Evolutionary conservation across 805 yeast genomes (phyloP).

Genomic region (Yarrowia osloensis): DNA sequence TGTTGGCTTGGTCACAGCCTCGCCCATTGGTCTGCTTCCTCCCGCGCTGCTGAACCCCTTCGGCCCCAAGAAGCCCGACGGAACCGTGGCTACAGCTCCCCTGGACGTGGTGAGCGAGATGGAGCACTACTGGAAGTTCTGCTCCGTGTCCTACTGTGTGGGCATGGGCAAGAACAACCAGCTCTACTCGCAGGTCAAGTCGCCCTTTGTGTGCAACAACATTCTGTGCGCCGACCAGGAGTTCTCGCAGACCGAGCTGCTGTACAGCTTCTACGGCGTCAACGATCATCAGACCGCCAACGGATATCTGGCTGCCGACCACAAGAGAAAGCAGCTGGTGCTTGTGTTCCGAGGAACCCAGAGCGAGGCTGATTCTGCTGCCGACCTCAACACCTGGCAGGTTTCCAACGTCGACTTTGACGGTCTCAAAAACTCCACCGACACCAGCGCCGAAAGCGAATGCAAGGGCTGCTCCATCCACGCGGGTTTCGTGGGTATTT

Average conservation of each 20-base stretch:
- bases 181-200: not conserved
- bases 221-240: constrained; percentile 15
- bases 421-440: not conserved
- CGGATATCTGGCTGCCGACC: constrained; percentile 10
- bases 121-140: constrained; percentile 28
- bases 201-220: constrained; percentile 13
- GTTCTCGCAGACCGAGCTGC: constrained; percentile 17
- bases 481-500: constrained; percentile 11
- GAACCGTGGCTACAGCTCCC: not conserved
- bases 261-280: constrained; percentile 11
- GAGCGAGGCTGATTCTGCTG: not conserved
- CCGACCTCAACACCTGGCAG: constrained; percentile 19
- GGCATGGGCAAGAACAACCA: constrained; percentile 14
- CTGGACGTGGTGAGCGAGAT: not conserved
- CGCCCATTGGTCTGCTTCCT: constrained; percentile 7
- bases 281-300: constrained; percentile 5
- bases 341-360: constrained; percentile 18
- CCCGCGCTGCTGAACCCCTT: not conserved
- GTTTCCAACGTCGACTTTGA: not conserved
- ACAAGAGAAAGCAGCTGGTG: not conserved
- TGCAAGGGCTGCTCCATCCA: constrained; percentile 13
- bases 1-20: not conserved
- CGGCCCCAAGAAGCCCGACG: constrained; percentile 1
- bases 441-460: not conserved
- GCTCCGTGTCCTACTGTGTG: constrained; percentile 13